Evolutionary conservation across 1,284 basidiomycete species (phyloP), one percentile per base, ranked within the genome.

Genomic region (Xerocomus minutiporus): DNA sequence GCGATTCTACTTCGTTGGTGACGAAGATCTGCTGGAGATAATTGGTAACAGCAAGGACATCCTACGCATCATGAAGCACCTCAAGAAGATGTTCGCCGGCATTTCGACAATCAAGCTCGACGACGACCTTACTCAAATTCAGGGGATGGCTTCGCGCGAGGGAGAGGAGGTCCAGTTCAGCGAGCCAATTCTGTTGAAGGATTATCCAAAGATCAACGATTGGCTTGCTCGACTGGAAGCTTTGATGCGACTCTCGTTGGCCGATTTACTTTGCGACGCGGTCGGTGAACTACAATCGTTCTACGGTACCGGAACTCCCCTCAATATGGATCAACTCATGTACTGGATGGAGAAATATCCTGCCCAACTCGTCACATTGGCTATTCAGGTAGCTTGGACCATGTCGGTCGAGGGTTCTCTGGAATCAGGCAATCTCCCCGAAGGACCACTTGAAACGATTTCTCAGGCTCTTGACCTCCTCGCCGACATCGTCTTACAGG

Each of bases 61-160:
- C 58, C 75, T 93, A 45, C 88, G 96, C 29, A 92, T 98, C 70
- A 92, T 97, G 88, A 98, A 98, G 66, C 97, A 99, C 72, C 80
- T 99, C 58, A 97, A 97, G 77, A 99, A 99, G 81, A 99, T 99
- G 97, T 99, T 99, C 71, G 97, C 97, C 6, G 97, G 97, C 38
- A 88, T 99, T 44, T 90, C 93, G 0, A 93, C 91, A 0, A 80
- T 99, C 57, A 81, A 78, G 60, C 78, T 98, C n/a, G 91, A 97
- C 67, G 91, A 93, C 8, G 92, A 94, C 43, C 73, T 93, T 54
- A 88, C 91, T 1, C 82, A 89, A 64, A 94, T 94, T 54, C 83
- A 84, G 62, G 93, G 88, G 46, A 95, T 97, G 84, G 84, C 90
- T 5, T 97, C 95, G 4, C 79, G 93, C 51, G 97, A 99, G 69